A percentile compares a stretch with the other conserved stretches of the same genome.
phyloP scores from a whole-genome alignment of 2,329 filamentous ascomycete species.

The Penicillium sp. region DNA sequence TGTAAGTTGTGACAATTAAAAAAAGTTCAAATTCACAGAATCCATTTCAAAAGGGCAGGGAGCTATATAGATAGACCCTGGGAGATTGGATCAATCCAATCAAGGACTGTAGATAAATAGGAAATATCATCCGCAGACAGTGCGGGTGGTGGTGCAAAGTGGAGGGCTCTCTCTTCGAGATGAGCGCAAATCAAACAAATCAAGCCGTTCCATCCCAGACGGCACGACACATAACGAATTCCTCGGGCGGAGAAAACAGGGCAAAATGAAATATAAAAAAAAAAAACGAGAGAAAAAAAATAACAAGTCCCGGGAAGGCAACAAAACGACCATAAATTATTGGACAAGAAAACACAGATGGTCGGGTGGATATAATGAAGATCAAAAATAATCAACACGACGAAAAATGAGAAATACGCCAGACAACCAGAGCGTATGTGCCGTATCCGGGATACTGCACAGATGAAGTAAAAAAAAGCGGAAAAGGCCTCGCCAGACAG shows the following conservation, averaged over 20 bases:
- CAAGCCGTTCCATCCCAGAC: slow-evolving; percentile 25
- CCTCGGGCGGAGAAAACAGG: slow-evolving; percentile 4
- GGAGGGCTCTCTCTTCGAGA: slow-evolving; percentile 14
- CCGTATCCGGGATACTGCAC: slow-evolving; percentile 15
- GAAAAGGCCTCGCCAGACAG: slow-evolving; percentile 20
- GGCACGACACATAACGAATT: slow-evolving; percentile 20
- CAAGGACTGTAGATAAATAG: slow-evolving; percentile 29
- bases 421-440: slow-evolving; percentile 21
- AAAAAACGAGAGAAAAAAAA: neutral
- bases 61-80: slow-evolving; percentile 12
- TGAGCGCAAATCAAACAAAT: slow-evolving; percentile 10
- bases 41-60: slow-evolving; percentile 23
- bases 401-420: slow-evolving; percentile 19
- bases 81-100: slow-evolving; percentile 20
- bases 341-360: slow-evolving; percentile 20
- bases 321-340: slow-evolving; percentile 14
- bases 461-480: slow-evolving; percentile 4
- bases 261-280: neutral
- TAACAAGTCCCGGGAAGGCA: slow-evolving; percentile 7
- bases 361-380: slow-evolving; percentile 26
- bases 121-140: slow-evolving; percentile 18
- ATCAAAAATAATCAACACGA: slow-evolving; percentile 26
- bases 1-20: neutral
- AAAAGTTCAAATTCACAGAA: slow-evolving; percentile 8
- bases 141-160: slow-evolving; percentile 22